Percentiles rank a stretch among this genome's conserved stretches.
Conservation (phyloP, 805 yeast species). For the Ogataea salicorniae region DNA sequence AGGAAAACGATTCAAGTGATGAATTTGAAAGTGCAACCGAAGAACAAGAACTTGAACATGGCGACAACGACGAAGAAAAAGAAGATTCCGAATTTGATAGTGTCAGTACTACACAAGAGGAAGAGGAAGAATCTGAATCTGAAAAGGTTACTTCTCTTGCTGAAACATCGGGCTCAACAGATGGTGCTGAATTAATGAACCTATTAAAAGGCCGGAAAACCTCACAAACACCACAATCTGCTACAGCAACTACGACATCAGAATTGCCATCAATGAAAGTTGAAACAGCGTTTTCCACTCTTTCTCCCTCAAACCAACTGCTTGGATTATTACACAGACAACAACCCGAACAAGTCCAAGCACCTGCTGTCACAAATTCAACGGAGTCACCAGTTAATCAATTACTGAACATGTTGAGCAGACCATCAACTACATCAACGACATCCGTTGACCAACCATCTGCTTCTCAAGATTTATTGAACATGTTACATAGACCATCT, state of each 20-base stretch:
- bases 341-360: no score
- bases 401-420: no score
- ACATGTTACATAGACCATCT: no score
- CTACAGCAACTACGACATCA: background rate
- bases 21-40: background rate
- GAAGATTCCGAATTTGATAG: conserved; percentile 1
- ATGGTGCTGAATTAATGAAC: background rate
- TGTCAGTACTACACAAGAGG: background rate
- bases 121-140: background rate
- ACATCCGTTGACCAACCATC: no score
- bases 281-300: no score
- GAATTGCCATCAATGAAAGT: background rate
- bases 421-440: no score
- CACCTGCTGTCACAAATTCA: no score
- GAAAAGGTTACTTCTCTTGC: background rate
- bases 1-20: background rate
- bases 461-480: no score
- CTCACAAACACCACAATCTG: background rate
- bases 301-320: no score
- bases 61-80: background rate
- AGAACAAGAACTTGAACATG: background rate
- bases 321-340: no score
- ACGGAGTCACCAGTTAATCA: no score
- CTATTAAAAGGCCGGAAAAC: background rate
- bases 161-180: background rate